Percentiles rank a stretch among this genome's conserved stretches.
Conservation (phyloP, 148 eudicot genomes). For the Linanthus parryae region DNA sequence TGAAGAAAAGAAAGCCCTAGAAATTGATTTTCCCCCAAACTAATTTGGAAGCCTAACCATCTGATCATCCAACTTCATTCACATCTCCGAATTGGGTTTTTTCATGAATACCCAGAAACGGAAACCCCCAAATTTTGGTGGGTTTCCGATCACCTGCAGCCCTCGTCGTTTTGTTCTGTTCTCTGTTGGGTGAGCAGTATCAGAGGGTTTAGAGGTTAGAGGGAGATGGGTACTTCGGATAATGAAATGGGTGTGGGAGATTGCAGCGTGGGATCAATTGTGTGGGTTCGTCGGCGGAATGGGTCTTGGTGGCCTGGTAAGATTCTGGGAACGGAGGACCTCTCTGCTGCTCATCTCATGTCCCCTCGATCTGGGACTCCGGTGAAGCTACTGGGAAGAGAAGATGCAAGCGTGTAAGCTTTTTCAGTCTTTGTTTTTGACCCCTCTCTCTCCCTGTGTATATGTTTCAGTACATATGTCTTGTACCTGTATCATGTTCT, state of each 20-base stretch:
- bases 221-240: neutral
- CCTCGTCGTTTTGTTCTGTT: too few species aligned
- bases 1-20: too few species aligned
- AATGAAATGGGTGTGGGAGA: neutral
- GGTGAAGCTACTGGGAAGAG: constrained; percentile 57
- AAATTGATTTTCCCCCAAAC: neutral
- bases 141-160: too few species aligned
- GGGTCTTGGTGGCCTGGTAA: too few species aligned
- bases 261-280: constrained; percentile 2
- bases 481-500: too few species aligned
- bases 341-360: constrained; percentile 24
- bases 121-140: neutral
- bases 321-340: constrained; percentile 36
- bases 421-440: too few species aligned
- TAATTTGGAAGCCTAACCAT: neutral
- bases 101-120: neutral
- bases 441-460: too few species aligned
- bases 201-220: neutral
- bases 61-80: neutral
- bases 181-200: neutral
- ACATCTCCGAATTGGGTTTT: neutral
- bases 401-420: constrained; percentile 62
- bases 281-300: constrained; percentile 60
- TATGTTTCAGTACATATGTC: too few species aligned
- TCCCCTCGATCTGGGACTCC: constrained; percentile 51